phyloP scores from a whole-genome alignment of 495 filamentous ascomycete genomes.

The Penicillium ochrochloron region DNA sequence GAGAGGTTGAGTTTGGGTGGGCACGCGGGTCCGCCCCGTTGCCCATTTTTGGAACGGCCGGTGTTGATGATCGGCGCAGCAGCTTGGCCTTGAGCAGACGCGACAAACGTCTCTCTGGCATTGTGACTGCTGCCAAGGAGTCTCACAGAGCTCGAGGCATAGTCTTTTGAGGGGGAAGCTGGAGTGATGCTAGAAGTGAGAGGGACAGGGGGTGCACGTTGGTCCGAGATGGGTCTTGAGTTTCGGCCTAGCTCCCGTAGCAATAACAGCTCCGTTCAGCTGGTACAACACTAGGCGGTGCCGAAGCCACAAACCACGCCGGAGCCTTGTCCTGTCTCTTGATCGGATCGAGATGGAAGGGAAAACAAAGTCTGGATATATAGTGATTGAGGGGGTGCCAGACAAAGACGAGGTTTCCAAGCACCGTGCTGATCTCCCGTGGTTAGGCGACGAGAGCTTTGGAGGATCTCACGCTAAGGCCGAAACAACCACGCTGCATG shows the following conservation, averaged over 20 bases:
- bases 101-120: constrained; percentile 42
- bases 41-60: constrained; percentile 35
- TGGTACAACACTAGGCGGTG: not conserved
- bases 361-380: not conserved
- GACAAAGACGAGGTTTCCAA: not conserved
- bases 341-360: no score
- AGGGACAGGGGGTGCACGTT: constrained; percentile 8
- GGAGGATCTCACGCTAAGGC: constrained; percentile 17
- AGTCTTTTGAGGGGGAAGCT: not conserved
- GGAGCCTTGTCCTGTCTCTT: not conserved
- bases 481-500: constrained; percentile 18
- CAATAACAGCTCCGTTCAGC: not conserved
- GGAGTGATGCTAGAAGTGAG: not conserved
- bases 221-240: constrained; percentile 14
- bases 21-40: constrained; percentile 36
- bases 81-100: constrained; percentile 46
- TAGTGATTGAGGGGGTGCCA: constrained; percentile 11
- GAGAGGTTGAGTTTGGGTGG: constrained; percentile 35
- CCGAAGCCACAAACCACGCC: not conserved
- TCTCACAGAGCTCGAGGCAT: constrained; percentile 17
- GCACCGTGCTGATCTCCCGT: constrained; percentile 27
- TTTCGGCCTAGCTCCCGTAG: constrained; percentile 13
- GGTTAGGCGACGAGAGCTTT: constrained; percentile 18
- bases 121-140: constrained; percentile 27
- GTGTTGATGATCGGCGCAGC: constrained; percentile 45